Percentiles rank a stretch among this genome's conserved stretches.
These are phyloP conservation scores for Hymenoscyphus infarciens DNA, from an alignment of 2,329 filamentous ascomycete genomes.

Conservation along the genomic window DNA sequence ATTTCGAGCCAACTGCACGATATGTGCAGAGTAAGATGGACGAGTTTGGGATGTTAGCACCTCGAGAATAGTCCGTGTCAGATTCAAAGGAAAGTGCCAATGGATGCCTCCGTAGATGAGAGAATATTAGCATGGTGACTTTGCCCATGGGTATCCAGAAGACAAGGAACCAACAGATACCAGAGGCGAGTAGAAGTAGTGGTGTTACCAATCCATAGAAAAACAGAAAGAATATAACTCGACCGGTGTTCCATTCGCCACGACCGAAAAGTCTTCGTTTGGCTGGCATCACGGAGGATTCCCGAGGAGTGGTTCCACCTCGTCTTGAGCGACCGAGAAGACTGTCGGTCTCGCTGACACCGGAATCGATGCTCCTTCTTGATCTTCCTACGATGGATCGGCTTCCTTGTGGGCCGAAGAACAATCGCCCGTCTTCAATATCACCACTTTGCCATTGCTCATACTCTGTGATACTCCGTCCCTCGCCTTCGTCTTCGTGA, in stretches of 20 bases:
- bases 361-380: conserved; percentile 83
- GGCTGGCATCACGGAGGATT: conserved; percentile 43
- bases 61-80: conserved; percentile 71
- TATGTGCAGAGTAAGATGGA: conserved; percentile 96
- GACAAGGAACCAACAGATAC: conserved; percentile 91
- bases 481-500: conserved; percentile 92
- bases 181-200: conserved; percentile 77
- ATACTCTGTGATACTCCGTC: conserved; percentile 95
- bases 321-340: conserved; percentile 68
- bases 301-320: conserved; percentile 37
- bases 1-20: conserved; percentile 86
- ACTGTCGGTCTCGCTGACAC: conserved; percentile 80
- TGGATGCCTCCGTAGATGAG: conserved; percentile 88
- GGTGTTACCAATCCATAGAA: conserved; percentile 93
- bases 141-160: conserved; percentile 99
- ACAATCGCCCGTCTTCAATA: conserved; percentile 88
- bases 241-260: conserved; percentile 90
- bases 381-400: conserved; percentile 83
- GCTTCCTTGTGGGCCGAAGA: conserved; percentile 77
- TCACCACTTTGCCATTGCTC: conserved; percentile 99
- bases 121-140: conserved; percentile 82
- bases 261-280: conserved; percentile 92
- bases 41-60: conserved; percentile 67
- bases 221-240: conserved; percentile 92
- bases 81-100: conserved; percentile 91